Evolutionary conservation across 2,329 filamentous ascomycete genomes (phyloP).

Genomic region (Diaporthe ilicicola): DNA sequence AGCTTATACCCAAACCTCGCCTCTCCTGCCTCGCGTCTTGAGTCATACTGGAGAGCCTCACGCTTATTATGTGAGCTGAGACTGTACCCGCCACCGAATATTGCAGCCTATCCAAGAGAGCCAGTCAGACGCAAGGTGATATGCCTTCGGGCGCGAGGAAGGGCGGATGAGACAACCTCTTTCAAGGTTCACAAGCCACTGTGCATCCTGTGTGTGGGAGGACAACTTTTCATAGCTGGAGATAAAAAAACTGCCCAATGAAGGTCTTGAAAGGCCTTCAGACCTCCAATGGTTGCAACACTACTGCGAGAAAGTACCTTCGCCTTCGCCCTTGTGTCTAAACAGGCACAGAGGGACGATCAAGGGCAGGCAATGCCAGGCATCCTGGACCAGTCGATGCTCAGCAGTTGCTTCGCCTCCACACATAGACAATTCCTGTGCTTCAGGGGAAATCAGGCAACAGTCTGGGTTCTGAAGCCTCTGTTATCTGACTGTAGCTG

Average conservation of each 20-base stretch:
- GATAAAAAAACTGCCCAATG: neutral
- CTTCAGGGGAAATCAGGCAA: neutral
- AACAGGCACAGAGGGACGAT: too few relatives aligned
- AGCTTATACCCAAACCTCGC: neutral
- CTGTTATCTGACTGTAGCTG: neutral
- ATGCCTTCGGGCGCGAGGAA: too few relatives aligned
- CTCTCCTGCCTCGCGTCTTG: neutral
- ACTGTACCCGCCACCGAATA: neutral
- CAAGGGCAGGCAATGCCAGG: too few relatives aligned
- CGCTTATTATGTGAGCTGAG: neutral
- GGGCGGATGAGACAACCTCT: neutral
- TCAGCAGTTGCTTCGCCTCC: neutral
- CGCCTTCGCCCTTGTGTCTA: too few relatives aligned
- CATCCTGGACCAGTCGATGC: neutral
- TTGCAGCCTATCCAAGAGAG: neutral
- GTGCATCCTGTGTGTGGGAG: neutral
- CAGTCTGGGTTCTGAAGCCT: neutral
- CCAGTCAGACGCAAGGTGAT: neutral
- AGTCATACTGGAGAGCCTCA: neutral
- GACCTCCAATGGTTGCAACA: neutral
- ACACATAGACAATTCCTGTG: neutral
- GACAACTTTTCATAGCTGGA: neutral
- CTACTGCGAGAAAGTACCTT: neutral
- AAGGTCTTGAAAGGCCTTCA: neutral
- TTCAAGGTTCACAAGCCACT: neutral